Base-by-base conservation (phyloP, 306 rosid species). In the Corylus heterophylla region DNA sequence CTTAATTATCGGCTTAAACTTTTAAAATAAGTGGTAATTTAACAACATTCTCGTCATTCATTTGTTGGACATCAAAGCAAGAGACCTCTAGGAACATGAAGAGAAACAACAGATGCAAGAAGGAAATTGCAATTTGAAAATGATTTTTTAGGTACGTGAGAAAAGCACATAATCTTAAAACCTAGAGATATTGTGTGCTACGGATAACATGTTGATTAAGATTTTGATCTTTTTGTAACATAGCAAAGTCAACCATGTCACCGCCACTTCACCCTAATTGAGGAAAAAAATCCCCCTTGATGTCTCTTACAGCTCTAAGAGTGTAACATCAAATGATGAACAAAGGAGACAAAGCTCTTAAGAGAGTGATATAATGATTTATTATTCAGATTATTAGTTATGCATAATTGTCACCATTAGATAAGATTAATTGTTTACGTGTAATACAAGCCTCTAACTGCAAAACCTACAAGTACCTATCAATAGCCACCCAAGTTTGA, bases 391-490 rank as follows among this genome's bases (percentile, higher is more conserved):
- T 14, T 12, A 84, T 72, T 84, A 81, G 86, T 81, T 75, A 86
- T 81, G 62, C 55, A 78, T 31, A 31, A 31, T 75, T 52, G 82
- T 72, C 58, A 79, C 71, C 50, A 68, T 81, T 84, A 83, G 87
- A 68, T 83, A 81, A 83, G 87, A 83, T 81, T 54, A 68, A 78
- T 74, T 76, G 56, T 70, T 89, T 82, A 54, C 89, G 86, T 91
- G 50, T 67, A 68, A 79, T 78, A 81, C 87, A 89, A 85, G 92
- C 54, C 25, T 80, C 77, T 49, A 78, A 81, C 78, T 22, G 80
- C 87, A 7, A 5, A 42, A 42, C 45, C 45, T 42, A 42, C 45
- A 6, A 42, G 45, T 42, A 42, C 45, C 45, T 5, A 6, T 42
- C 45, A 42, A 42, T 42, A 5, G 45, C 45, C 45, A 55, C 88